Evolutionary conservation across 78 protist genomes (phyloP).

Genomic region (Dictyostelium citrinum): DNA sequence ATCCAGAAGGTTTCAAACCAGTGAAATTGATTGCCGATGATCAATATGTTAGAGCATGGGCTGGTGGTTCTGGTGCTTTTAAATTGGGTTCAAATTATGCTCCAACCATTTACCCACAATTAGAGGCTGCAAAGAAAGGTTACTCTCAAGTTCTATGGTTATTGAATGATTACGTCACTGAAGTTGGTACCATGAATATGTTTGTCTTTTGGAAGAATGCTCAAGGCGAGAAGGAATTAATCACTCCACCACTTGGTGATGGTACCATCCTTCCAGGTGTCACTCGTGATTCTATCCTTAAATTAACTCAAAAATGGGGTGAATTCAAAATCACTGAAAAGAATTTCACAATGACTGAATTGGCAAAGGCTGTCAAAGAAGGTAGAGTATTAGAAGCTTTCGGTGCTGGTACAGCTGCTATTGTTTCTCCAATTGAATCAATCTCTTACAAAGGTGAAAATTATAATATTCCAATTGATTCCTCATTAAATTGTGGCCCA

Average conservation of each 20-base stretch:
- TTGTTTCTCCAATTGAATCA: conserved; percentile 91
- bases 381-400: conserved; percentile 94
- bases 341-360: conserved; percentile 88
- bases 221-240: conserved; percentile 85
- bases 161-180: conserved; percentile 93
- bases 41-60: conserved; percentile 85
- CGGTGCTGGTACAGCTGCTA: conserved; percentile 99
- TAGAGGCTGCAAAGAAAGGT: conserved; percentile 90
- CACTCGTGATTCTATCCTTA: conserved; percentile 96
- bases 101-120: conserved; percentile 92
- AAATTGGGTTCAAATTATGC: conserved; percentile 94
- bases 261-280: conserved; percentile 98
- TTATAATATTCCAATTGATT: conserved; percentile 82
- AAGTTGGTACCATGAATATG: conserved; percentile 99
- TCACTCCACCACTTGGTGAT: conserved; percentile 90
- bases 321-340: conserved; percentile 94
- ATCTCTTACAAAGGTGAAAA: conserved; percentile 88
- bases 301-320: conserved; percentile 82
- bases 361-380: conserved; percentile 85
- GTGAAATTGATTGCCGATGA: conserved; percentile 92
- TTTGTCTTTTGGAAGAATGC: conserved; percentile 91
- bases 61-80: conserved; percentile 75
- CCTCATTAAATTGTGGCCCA: conserved; percentile 62
- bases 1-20: conserved; percentile 95
- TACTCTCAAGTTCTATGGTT: conserved; percentile 98